Conservation (phyloP, 805 yeast genomes). For the Metschnikowia dekortorum region DNA sequence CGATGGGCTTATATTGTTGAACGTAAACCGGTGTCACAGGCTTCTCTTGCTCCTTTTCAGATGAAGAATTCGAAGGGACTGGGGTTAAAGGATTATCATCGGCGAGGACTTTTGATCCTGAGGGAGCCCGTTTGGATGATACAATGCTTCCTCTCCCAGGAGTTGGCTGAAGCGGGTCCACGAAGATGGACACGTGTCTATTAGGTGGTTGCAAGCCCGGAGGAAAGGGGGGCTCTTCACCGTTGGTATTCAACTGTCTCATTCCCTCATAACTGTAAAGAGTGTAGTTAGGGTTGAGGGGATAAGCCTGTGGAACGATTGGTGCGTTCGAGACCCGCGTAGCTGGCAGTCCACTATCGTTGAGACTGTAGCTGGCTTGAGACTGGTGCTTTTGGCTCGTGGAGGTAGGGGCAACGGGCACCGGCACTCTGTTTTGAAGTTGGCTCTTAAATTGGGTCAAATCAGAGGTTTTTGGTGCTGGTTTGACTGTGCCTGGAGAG, state of each 20-base stretch:
- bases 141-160: conserved; percentile 12
- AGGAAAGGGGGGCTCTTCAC: background rate
- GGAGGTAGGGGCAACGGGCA: background rate
- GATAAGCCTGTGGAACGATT: conserved; percentile 33
- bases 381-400: background rate
- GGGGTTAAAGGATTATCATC: conserved; percentile 3
- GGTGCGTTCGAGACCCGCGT: conserved; percentile 14
- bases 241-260: background rate
- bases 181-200: conserved; percentile 39
- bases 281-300: conserved; percentile 33
- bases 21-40: conserved; percentile 8
- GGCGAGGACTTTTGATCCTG: background rate
- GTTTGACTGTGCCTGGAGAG: conserved; percentile 14
- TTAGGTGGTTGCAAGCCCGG: conserved; percentile 14
- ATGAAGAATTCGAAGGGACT: background rate
- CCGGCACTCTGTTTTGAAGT: conserved; percentile 5
- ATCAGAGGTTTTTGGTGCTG: conserved; percentile 4
- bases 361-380: conserved; percentile 10
- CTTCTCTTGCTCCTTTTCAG: conserved; percentile 3
- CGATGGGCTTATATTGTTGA: conserved; percentile 16
- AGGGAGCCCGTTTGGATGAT: background rate
- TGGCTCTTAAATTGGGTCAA: conserved; percentile 10
- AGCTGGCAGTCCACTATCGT: conserved; percentile 8
- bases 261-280: conserved; percentile 21
- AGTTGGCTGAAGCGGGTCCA: conserved; percentile 34